Conservation (phyloP, 306 rosid genomes). For the Quercus aquifolioides region DNA sequence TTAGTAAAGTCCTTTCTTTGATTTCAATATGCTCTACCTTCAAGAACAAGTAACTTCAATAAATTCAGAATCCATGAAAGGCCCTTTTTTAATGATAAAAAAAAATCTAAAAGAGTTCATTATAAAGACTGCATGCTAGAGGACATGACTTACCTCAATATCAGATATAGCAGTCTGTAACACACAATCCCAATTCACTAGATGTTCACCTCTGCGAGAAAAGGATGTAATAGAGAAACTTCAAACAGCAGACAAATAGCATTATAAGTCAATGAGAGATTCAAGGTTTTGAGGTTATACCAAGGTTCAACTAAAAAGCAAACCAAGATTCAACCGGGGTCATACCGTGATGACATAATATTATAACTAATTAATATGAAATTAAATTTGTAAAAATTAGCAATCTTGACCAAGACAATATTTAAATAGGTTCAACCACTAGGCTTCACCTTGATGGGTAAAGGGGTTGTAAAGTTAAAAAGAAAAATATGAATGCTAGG, state of each 20-base stretch:
- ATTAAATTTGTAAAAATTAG: no score
- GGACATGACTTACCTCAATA: constrained; percentile 57
- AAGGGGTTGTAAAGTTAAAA: no score
- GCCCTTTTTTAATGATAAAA: background rate
- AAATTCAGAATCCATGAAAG: constrained; percentile 4
- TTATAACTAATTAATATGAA: no score
- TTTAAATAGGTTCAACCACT: no score
- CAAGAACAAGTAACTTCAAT: constrained; percentile 21
- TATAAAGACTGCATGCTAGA: background rate
- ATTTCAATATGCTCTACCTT: constrained; percentile 90
- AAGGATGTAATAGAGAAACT: constrained; percentile 5
- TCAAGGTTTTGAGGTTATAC: no score
- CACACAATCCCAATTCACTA: constrained; percentile 93
- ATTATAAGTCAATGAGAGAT: background rate
- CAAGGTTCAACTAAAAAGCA: no score
- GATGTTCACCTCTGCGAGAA: constrained; percentile 66
- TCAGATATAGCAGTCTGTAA: constrained; percentile 90
- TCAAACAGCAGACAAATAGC: background rate
- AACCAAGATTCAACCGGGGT: no score
- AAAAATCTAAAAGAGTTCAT: background rate
- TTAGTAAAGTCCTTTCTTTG: constrained; percentile 62
- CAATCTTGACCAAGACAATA: no score
- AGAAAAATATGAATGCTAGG: no score
- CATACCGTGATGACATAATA: no score
- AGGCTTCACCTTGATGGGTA: no score